A percentile compares a stretch with the other conserved stretches of the same genome.
Conservation (phyloP, 2,329 filamentous ascomycete genomes). For the Sporothrix phasma region DNA sequence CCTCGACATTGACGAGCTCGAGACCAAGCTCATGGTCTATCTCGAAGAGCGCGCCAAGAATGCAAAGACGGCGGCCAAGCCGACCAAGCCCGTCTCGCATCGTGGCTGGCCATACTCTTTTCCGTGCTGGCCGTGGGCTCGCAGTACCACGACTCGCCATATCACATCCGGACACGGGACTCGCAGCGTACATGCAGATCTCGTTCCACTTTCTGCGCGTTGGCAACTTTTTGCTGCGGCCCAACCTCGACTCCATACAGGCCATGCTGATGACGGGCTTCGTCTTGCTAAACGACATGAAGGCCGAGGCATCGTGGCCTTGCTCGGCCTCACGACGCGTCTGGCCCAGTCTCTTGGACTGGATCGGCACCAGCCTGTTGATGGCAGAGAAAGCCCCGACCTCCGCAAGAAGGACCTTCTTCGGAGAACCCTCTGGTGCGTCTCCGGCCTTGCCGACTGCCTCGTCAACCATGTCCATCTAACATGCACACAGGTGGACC, state of each 20-base stretch:
- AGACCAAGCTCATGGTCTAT: constrained; percentile 54
- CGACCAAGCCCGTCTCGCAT: constrained; percentile 45
- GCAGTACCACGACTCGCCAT: constrained; percentile 56
- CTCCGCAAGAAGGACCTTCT: constrained; percentile 43
- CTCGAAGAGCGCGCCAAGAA: constrained; percentile 53
- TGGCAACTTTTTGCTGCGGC: constrained; percentile 53
- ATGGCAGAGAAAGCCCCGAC: constrained; percentile 39
- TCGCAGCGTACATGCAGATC: constrained; percentile 53
- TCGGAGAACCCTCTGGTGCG: constrained; percentile 44
- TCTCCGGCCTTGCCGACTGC: neutral
- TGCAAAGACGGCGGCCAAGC: constrained; percentile 36
- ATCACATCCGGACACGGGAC: constrained; percentile 49
- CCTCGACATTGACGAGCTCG: constrained; percentile 55
- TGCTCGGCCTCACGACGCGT: constrained; percentile 53
- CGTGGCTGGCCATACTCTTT: constrained; percentile 57
- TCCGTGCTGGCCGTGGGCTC: constrained; percentile 55
- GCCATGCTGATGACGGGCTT: constrained; percentile 53
- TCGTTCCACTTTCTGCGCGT: constrained; percentile 56
- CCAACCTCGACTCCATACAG: constrained; percentile 56
- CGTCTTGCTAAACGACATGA: constrained; percentile 58
- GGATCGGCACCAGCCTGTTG: constrained; percentile 39
- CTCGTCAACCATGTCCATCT: neutral
- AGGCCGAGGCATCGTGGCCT: constrained; percentile 56
- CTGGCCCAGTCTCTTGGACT: constrained; percentile 56
- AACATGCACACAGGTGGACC: constrained; percentile 37